phyloP scores from a whole-genome alignment of 345 rosid species.

The Excoecaria agallocha region DNA sequence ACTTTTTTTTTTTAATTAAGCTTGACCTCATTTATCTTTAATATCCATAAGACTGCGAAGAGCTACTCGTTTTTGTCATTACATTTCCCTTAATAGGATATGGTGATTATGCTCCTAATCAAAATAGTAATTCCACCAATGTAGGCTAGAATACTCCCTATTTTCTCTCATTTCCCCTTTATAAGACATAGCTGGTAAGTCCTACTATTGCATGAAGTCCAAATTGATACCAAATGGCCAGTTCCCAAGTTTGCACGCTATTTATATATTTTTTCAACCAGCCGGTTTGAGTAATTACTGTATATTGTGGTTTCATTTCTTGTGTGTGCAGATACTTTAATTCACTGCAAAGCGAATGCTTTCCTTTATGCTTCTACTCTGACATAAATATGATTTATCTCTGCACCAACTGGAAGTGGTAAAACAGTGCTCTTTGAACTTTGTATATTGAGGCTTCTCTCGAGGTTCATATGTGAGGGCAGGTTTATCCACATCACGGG shows the following conservation, averaged over 20 bases:
- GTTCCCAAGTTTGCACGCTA: neutral
- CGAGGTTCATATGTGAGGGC: slow-evolving; percentile 61
- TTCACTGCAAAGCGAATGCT: slow-evolving; percentile 94
- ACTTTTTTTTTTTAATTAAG: neutral
- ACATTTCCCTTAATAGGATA: neutral
- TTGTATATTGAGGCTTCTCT: slow-evolving; percentile 82
- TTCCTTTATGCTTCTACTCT: slow-evolving; percentile 73
- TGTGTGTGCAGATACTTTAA: slow-evolving; percentile 69
- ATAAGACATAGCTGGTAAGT: neutral
- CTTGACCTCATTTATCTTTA: neutral
- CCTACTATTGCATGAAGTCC: neutral
- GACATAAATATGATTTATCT: slow-evolving; percentile 88
- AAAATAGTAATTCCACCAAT: neutral
- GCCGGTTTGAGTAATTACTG: neutral
- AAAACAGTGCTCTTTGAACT: slow-evolving; percentile 94
- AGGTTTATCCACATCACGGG: slow-evolving; percentile 67
- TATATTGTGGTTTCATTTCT: neutral
- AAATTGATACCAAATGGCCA: neutral
- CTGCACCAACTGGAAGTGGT: slow-evolving; percentile 99
- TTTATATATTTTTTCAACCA: neutral
- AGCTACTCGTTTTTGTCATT: neutral
- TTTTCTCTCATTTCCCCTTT: neutral
- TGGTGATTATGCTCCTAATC: neutral
- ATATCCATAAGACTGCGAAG: neutral
- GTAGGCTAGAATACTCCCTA: neutral